phyloP scores from a whole-genome alignment of 257 asterid species.

The Solanum arcanum region DNA sequence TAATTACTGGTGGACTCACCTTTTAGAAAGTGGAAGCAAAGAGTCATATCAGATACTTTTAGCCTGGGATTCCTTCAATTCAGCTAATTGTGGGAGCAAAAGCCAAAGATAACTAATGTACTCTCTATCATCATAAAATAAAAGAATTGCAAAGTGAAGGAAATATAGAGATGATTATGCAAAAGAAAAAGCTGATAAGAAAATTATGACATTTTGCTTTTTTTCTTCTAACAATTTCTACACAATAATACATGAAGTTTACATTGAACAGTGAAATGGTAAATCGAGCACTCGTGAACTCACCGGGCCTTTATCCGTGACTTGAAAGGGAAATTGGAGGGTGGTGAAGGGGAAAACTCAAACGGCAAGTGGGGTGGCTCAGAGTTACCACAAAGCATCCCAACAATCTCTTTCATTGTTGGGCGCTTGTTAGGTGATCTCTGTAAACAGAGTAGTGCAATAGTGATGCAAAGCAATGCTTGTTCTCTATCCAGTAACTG shows the following conservation, averaged over 20 bases:
- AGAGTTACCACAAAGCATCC: conserved; percentile 72
- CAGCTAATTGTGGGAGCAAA: conserved; percentile 21
- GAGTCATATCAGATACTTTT: conserved; percentile 16
- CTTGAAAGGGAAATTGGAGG: conserved; percentile 60
- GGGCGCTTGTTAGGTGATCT: conserved; percentile 72
- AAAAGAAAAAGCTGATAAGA: not conserved
- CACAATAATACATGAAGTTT: conserved; percentile 4
- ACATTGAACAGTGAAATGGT: not conserved
- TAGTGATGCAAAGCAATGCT: conserved; percentile 57
- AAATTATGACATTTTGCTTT: not conserved
- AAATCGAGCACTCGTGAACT: conserved; percentile 3
- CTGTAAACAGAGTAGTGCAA: conserved; percentile 74
- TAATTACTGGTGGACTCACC: conserved; percentile 16
- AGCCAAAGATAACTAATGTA: conserved; percentile 5
- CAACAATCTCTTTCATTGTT: conserved; percentile 59
- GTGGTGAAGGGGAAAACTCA: conserved; percentile 91
- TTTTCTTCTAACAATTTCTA: conserved; percentile 3
- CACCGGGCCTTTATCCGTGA: conserved; percentile 54
- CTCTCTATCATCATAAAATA: conserved; percentile 14
- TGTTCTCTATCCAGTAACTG: conserved; percentile 43
- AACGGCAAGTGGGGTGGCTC: conserved; percentile 83
- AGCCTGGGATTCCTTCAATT: conserved; percentile 54
- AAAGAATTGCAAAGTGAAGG: not conserved
- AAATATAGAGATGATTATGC: not conserved
- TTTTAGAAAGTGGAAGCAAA: conserved; percentile 19